These are phyloP conservation scores for Candida parachauliodes DNA, from an alignment of 805 yeast genomes.

Conservation along the genomic window DNA sequence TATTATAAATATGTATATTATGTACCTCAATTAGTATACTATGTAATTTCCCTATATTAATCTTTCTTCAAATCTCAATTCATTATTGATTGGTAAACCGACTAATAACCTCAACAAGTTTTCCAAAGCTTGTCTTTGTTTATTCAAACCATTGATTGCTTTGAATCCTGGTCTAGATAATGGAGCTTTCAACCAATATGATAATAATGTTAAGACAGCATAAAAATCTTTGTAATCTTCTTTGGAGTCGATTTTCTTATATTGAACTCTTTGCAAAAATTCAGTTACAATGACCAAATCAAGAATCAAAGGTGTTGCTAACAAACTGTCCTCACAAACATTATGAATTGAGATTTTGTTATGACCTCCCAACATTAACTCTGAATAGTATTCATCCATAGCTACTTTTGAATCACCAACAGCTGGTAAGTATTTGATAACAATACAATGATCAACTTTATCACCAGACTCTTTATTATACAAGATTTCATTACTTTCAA, in stretches of 20 bases:
- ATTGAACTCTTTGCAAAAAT: conserved; percentile 80
- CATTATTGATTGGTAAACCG: conserved; percentile 87
- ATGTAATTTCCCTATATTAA: no score
- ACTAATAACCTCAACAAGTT: conserved; percentile 85
- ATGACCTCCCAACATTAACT: conserved; percentile 96
- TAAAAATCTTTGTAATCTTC: conserved; percentile 64
- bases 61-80: conserved; percentile 93
- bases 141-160: conserved; percentile 90
- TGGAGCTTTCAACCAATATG: conserved; percentile 97
- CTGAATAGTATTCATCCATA: conserved; percentile 97
- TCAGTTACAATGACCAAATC: conserved; percentile 89
- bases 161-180: conserved; percentile 86
- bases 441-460: conserved; percentile 89
- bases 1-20: no score
- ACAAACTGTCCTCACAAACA: conserved; percentile 92
- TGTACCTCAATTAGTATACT: conserved; percentile 2
- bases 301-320: conserved; percentile 92
- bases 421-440: conserved; percentile 89
- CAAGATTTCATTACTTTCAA: conserved; percentile 78
- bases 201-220: conserved; percentile 79
- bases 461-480: conserved; percentile 78
- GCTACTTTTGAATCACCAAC: conserved; percentile 97
- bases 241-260: conserved; percentile 54
- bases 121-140: conserved; percentile 90
- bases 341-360: conserved; percentile 91